Percentiles rank a stretch among this genome's conserved stretches.
Conservation (phyloP, 2,329 filamentous ascomycete genomes). For the Aspergillus fijiensis region DNA sequence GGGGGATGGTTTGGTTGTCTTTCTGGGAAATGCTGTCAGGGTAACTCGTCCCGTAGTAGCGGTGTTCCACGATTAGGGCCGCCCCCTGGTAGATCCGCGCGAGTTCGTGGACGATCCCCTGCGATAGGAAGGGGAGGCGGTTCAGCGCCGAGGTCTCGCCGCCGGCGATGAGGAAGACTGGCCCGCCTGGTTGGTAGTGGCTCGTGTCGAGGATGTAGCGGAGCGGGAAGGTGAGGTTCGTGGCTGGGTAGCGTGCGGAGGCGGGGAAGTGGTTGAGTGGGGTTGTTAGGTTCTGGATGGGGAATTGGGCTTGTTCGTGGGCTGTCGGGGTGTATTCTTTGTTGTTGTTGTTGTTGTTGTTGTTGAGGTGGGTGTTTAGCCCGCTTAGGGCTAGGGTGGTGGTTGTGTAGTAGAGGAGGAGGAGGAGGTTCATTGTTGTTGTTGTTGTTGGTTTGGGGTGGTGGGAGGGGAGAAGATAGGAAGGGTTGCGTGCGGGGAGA, state of each 20-base stretch:
- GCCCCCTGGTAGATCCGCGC: constrained; percentile 70
- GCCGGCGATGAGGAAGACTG: constrained; percentile 72
- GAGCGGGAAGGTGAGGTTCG: constrained; percentile 64
- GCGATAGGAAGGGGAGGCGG: constrained; percentile 67
- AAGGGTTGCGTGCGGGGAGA: not conserved
- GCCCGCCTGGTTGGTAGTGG: constrained; percentile 73
- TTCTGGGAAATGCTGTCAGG: constrained; percentile 50
- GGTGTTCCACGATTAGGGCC: constrained; percentile 79
- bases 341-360: not conserved
- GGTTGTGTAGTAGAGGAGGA: not conserved
- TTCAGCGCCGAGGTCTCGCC: constrained; percentile 58
- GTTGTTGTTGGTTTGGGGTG: too few relatives aligned
- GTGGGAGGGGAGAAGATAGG: not conserved
- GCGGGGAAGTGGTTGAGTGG: constrained; percentile 83
- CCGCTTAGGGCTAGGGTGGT: not conserved
- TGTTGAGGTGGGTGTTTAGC: not conserved
- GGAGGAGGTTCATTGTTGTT: not conserved
- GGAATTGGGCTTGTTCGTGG: not conserved
- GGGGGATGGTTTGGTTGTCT: constrained; percentile 60
- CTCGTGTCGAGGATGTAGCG: constrained; percentile 82
- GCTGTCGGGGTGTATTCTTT: not conserved
- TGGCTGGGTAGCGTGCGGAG: constrained; percentile 73
- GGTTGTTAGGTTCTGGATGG: constrained; percentile 53
- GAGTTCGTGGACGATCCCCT: constrained; percentile 73
- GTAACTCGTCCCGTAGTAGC: constrained; percentile 79